Percentiles rank a stretch among this genome's conserved stretches.
Evolutionary conservation across 371 early-diverging fungal species (phyloP).

Genomic region (Mucor piriformis): DNA sequence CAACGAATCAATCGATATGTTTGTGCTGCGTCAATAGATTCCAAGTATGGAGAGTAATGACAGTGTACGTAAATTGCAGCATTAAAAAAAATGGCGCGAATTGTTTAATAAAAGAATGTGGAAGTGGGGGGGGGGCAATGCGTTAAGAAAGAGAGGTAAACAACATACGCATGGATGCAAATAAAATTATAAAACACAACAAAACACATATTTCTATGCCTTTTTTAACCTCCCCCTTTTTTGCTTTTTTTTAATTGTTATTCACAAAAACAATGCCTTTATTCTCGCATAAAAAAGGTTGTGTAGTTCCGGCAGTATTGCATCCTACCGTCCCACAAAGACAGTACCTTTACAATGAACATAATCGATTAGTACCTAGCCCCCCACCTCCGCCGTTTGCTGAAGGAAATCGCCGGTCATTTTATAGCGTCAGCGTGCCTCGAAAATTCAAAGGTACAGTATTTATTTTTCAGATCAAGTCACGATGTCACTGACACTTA

Average conservation of each 20-base stretch:
- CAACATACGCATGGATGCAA: not conserved
- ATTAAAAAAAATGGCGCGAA: too few species aligned
- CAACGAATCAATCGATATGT: too few species aligned
- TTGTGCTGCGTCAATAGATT: too few species aligned
- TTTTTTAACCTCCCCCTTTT: not conserved
- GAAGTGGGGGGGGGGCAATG: too few species aligned
- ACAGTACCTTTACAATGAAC: not conserved
- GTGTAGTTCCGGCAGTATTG: not conserved
- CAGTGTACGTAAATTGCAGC: too few species aligned
- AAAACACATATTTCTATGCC: not conserved
- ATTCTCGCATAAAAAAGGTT: not conserved
- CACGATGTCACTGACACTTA: too few species aligned
- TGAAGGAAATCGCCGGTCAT: not conserved
- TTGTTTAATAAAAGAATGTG: too few species aligned
- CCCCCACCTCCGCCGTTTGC: not conserved
- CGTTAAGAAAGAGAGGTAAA: too few species aligned
- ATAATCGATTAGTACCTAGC: constrained; percentile 1
- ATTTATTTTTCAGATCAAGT: not conserved
- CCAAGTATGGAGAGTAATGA: too few species aligned
- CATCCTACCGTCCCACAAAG: not conserved
- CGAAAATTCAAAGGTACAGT: not conserved
- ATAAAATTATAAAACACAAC: not conserved
- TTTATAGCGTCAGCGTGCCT: not conserved
- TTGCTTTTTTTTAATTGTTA: not conserved
- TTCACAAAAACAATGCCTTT: not conserved